Evolutionary conservation across 2,329 filamentous ascomycete genomes (phyloP).

Genomic region (Ceratocystis albifundus): DNA sequence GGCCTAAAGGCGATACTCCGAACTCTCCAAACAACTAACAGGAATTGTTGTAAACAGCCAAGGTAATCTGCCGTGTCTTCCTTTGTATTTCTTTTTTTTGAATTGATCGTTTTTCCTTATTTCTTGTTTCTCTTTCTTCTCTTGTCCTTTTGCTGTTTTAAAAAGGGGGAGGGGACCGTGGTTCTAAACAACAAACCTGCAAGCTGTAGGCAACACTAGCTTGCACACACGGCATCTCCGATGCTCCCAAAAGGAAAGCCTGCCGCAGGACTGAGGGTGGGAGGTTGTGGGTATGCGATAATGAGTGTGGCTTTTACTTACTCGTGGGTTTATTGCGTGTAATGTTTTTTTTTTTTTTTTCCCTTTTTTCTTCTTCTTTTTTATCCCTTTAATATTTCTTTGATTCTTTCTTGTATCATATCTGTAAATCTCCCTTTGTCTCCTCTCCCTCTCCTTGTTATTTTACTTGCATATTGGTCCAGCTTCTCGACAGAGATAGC

Average conservation of each 20-base stretch:
- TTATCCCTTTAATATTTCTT: not conserved
- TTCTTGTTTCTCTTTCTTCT: not conserved
- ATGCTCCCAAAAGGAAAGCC: not conserved
- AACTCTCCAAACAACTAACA: not conserved
- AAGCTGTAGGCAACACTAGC: not conserved
- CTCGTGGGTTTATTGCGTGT: too few relatives aligned
- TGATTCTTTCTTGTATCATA: not conserved
- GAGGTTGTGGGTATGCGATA: too few relatives aligned
- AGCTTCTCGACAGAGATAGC: too few relatives aligned
- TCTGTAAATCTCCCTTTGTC: not conserved
- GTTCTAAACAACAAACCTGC: not conserved
- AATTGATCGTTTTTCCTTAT: not conserved
- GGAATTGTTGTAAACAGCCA: too few relatives aligned
- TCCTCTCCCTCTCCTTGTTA: not conserved
- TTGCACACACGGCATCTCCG: slow-evolving; percentile 16
- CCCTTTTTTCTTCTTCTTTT: slow-evolving; percentile 1
- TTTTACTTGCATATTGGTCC: not conserved
- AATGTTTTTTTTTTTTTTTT: not conserved
- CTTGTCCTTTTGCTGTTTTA: not conserved
- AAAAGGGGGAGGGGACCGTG: too few relatives aligned
- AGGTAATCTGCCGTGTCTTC: not conserved
- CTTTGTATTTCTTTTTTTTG: not conserved
- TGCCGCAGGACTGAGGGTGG: not conserved
- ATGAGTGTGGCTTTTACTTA: too few relatives aligned
- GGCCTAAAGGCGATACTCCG: not conserved